Percentiles rank a stretch among this genome's conserved stretches.
Evolutionary conservation across 495 filamentous ascomycete genomes (phyloP).

Genomic region (Podospora tetraspora): DNA sequence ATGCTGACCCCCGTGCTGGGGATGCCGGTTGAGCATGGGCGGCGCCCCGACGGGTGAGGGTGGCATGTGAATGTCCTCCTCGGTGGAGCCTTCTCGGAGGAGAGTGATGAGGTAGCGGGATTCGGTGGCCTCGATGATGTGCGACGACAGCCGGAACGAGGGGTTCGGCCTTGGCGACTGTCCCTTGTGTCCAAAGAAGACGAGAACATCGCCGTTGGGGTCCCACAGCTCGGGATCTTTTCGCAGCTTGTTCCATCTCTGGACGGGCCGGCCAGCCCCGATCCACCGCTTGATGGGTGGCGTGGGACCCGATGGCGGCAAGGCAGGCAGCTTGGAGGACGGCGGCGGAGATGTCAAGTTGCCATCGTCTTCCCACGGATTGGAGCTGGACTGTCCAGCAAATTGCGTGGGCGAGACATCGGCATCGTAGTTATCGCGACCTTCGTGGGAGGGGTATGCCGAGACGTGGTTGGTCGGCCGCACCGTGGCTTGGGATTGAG

Average conservation of each 20-base stretch:
- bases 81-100: constrained; percentile 48
- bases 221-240: constrained; percentile 62
- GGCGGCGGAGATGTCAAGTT: constrained; percentile 30
- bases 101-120: constrained; percentile 49
- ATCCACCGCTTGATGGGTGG: constrained; percentile 48
- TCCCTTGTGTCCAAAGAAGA: constrained; percentile 48
- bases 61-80: constrained; percentile 39
- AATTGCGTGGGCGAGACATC: constrained; percentile 20
- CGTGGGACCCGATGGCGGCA: constrained; percentile 25
- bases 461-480: constrained; percentile 17
- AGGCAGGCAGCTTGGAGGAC: constrained; percentile 32
- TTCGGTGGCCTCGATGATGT: constrained; percentile 50
- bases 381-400: constrained; percentile 11
- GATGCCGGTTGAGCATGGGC: constrained; percentile 36
- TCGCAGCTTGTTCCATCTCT: constrained; percentile 50
- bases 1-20: constrained; percentile 29
- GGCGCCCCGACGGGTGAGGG: constrained; percentile 42
- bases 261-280: constrained; percentile 41
- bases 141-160: constrained; percentile 53
- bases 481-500: constrained; percentile 35
- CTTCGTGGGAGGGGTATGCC: constrained; percentile 15
- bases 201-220: constrained; percentile 54
- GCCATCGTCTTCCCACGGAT: constrained; percentile 26
- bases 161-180: constrained; percentile 43
- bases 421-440: constrained; percentile 23